Evolutionary conservation across 2,329 filamentous ascomycete genomes (phyloP).

Genomic region (Colletotrichum eremochloae): DNA sequence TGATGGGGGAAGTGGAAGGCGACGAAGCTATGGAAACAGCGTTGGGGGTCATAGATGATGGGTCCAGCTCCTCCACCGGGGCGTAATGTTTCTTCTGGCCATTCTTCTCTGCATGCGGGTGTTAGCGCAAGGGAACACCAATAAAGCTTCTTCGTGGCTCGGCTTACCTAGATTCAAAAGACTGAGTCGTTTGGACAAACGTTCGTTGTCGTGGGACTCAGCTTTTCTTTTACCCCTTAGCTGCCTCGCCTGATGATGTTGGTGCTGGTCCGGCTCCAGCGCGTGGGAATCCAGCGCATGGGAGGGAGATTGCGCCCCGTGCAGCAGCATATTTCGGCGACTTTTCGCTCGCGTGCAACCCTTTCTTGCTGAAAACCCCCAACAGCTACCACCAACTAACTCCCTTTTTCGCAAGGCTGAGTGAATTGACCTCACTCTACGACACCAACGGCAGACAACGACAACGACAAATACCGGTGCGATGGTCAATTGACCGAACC

Average conservation of each 20-base stretch:
- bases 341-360: slow-evolving; percentile 7
- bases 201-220: slow-evolving; percentile 73
- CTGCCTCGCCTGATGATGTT: slow-evolving; percentile 41
- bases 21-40: slow-evolving; percentile 44
- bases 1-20: slow-evolving; percentile 38
- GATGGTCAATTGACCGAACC: slow-evolving; percentile 30
- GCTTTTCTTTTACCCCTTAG: slow-evolving; percentile 70
- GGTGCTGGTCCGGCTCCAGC: slow-evolving; percentile 41
- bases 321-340: slow-evolving; percentile 51
- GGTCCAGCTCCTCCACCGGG: slow-evolving; percentile 66
- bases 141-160: slow-evolving; percentile 21
- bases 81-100: slow-evolving; percentile 76
- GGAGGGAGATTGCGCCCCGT: slow-evolving; percentile 51
- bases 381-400: slow-evolving; percentile 10
- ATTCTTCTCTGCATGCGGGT: slow-evolving; percentile 65
- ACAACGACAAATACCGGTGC: background rate
- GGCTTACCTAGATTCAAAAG: slow-evolving; percentile 82
- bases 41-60: slow-evolving; percentile 40
- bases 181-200: slow-evolving; percentile 87
- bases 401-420: slow-evolving; percentile 23
- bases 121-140: slow-evolving; percentile 43
- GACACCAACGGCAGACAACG: slow-evolving; percentile 13
- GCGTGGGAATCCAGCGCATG: slow-evolving; percentile 40
- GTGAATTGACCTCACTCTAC: slow-evolving; percentile 14
- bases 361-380: slow-evolving; percentile 14